Evolutionary conservation across 2,329 filamentous ascomycete species (phyloP).

Genomic region (Colletotrichum somersetense): DNA sequence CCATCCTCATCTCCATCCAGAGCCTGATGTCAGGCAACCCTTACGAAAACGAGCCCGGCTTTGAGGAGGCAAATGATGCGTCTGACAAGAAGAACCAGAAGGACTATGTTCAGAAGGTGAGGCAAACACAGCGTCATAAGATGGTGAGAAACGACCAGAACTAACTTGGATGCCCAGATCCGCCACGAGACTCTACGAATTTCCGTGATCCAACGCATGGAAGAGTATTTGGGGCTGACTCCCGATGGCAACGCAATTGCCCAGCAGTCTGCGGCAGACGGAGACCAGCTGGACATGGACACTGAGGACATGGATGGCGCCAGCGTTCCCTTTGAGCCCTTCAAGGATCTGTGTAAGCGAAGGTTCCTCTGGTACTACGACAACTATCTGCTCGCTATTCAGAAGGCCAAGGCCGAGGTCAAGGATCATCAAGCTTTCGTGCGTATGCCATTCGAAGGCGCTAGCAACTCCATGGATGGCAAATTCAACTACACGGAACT

Average conservation of each 20-base stretch:
- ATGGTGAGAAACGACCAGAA: conserved; percentile 29
- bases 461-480: conserved; percentile 85
- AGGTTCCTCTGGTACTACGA: conserved; percentile 97
- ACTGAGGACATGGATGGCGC: conserved; percentile 67
- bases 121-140: neutral
- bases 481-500: conserved; percentile 85
- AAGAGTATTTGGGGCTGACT: conserved; percentile 79
- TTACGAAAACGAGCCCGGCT: conserved; percentile 96
- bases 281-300: conserved; percentile 60
- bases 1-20: conserved; percentile 94
- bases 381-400: conserved; percentile 81
- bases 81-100: conserved; percentile 80
- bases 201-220: conserved; percentile 86
- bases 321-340: conserved; percentile 79
- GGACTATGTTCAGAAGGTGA: conserved; percentile 84
- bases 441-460: conserved; percentile 89
- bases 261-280: conserved; percentile 48
- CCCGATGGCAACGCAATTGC: conserved; percentile 59
- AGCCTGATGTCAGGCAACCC: conserved; percentile 95
- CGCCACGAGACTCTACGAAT: conserved; percentile 90
- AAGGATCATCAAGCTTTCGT: conserved; percentile 74
- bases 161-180: conserved; percentile 68
- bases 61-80: conserved; percentile 78
- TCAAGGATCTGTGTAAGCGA: conserved; percentile 90
- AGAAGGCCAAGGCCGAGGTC: conserved; percentile 73